Evolutionary conservation across 306 rosid genomes (phyloP).

Genomic region (Carpinus fangiana): DNA sequence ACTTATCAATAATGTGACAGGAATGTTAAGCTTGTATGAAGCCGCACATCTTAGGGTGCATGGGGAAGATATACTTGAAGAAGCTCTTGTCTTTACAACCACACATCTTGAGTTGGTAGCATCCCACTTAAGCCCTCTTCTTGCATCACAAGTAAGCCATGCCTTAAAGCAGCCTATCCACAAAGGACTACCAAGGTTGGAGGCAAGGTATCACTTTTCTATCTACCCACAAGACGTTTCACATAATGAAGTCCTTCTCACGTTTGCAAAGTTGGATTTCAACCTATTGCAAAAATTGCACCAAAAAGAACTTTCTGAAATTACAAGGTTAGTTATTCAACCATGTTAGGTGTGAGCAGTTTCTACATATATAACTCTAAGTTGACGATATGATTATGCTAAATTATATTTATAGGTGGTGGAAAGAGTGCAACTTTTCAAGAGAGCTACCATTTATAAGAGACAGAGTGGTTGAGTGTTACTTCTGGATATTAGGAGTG

Average conservation of each 20-base stretch:
- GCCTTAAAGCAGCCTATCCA: slow-evolving; percentile 24
- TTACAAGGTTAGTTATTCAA: slow-evolving; percentile 8
- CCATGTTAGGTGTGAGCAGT: neutral
- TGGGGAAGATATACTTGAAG: slow-evolving; percentile 11
- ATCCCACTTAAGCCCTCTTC: slow-evolving; percentile 10
- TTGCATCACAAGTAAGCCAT: slow-evolving; percentile 30
- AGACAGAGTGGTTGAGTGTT: slow-evolving; percentile 39
- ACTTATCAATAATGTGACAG: neutral
- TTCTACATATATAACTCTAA: neutral
- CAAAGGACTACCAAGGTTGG: slow-evolving; percentile 18
- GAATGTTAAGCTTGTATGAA: slow-evolving; percentile 15
- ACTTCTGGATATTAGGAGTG: slow-evolving; percentile 12
- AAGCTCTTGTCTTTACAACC: neutral
- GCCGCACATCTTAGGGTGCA: neutral
- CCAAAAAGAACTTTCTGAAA: slow-evolving; percentile 13
- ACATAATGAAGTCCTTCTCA: slow-evolving; percentile 3
- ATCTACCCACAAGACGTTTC: slow-evolving; percentile 18
- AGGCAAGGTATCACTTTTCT: slow-evolving; percentile 17
- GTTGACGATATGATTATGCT: neutral
- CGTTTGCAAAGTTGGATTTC: slow-evolving; percentile 33
- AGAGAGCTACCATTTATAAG: slow-evolving; percentile 32
- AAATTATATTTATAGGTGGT: slow-evolving; percentile 35
- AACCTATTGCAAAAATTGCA: slow-evolving; percentile 30
- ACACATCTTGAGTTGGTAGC: neutral
- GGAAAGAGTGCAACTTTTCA: slow-evolving; percentile 32